Conservation (phyloP, 306 rosid genomes). For the Quercus ilex region DNA sequence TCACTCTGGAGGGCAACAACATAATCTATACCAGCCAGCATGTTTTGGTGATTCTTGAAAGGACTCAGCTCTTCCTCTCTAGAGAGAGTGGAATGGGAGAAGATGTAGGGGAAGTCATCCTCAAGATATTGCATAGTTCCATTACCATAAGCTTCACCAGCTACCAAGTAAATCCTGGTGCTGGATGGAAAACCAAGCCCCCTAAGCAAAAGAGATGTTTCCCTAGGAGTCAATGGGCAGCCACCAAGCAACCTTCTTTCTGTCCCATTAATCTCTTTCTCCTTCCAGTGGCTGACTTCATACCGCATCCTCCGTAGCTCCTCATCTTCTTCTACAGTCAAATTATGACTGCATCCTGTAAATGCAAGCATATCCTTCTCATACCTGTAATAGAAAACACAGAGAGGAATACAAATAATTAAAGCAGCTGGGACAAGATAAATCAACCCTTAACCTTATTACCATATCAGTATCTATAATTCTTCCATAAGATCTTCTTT, state of each 20-base stretch:
- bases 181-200: slow-evolving; percentile 79
- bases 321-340: slow-evolving; percentile 79
- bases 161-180: slow-evolving; percentile 84
- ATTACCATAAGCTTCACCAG: slow-evolving; percentile 89
- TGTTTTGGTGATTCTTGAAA: slow-evolving; percentile 85
- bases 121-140: slow-evolving; percentile 86
- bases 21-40: slow-evolving; percentile 97
- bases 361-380: slow-evolving; percentile 99
- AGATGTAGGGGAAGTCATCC: slow-evolving; percentile 77
- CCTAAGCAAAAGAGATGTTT: slow-evolving; percentile 81
- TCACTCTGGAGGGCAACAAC: slow-evolving; percentile 90
- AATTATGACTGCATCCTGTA: slow-evolving; percentile 92
- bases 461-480: not conserved
- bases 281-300: slow-evolving; percentile 97
- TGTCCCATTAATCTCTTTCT: slow-evolving; percentile 90
- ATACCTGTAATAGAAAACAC: slow-evolving; percentile 46
- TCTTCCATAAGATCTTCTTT: not conserved
- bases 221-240: slow-evolving; percentile 93
- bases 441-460: too few species aligned
- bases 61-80: slow-evolving; percentile 69
- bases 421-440: not conserved
- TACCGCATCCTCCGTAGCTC: slow-evolving; percentile 80
- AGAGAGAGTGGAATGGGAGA: slow-evolving; percentile 79
- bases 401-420: not conserved
- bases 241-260: slow-evolving; percentile 96